phyloP scores from a whole-genome alignment of 2,329 filamentous ascomycete genomes.

The Gaeumannomyces tritici region DNA sequence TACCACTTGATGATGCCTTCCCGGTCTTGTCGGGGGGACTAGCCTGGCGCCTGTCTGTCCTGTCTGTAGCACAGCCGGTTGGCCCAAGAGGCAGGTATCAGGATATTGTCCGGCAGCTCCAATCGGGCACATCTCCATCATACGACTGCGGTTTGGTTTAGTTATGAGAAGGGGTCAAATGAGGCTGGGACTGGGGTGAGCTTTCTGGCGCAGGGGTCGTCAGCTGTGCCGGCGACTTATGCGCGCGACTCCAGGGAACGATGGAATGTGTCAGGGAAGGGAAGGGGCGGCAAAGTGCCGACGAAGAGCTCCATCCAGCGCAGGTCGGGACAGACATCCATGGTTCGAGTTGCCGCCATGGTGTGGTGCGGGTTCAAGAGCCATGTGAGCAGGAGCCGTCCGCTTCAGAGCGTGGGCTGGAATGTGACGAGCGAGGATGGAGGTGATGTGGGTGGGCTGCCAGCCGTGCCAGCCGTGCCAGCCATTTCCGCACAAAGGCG shows the following conservation, averaged over 20 bases:
- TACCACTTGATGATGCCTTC: too few species aligned
- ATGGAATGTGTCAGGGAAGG: neutral
- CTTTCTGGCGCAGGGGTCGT: neutral
- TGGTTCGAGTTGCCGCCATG: too few species aligned
- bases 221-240: neutral
- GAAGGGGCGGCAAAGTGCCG: neutral
- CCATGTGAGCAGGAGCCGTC: neutral
- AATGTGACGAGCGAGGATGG: neutral
- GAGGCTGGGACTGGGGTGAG: too few species aligned
- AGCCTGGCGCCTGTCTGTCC: neutral
- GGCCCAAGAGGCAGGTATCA: neutral
- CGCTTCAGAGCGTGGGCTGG: neutral
- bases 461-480: too few species aligned
- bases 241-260: too few species aligned
- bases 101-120: neutral
- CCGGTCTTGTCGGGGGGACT: neutral
- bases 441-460: neutral
- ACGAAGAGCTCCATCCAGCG: neutral
- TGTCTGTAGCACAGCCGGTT: too few species aligned
- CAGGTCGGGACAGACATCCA: too few species aligned
- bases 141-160: too few species aligned
- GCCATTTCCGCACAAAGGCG: too few species aligned
- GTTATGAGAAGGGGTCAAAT: neutral
- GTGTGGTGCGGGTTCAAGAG: too few species aligned
- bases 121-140: neutral